Conservation (phyloP, 805 yeast species). For the Hanseniaspora nectarophila region DNA sequence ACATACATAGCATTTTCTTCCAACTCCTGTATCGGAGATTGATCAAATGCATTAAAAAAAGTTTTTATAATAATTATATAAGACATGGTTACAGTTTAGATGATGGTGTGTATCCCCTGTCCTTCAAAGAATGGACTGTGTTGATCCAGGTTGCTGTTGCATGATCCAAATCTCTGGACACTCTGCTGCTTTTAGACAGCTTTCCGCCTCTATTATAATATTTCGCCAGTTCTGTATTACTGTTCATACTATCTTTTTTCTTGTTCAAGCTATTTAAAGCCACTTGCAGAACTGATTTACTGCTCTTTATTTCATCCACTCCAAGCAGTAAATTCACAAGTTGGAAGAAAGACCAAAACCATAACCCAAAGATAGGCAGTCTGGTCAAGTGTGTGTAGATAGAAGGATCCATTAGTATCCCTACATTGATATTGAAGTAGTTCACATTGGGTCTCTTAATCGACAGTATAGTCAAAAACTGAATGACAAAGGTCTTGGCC, state of each 20-base stretch:
- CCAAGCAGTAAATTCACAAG: slow-evolving; percentile 59
- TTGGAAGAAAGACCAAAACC: slow-evolving; percentile 63
- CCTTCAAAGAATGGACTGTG: slow-evolving; percentile 51
- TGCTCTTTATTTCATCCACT: slow-evolving; percentile 59
- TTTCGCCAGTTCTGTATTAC: slow-evolving; percentile 47
- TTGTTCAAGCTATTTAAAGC: slow-evolving; percentile 41
- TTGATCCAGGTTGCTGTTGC: slow-evolving; percentile 69
- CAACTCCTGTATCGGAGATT: background rate
- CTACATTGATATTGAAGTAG: slow-evolving; percentile 66
- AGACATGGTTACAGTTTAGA: slow-evolving; percentile 8
- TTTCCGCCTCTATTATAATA: slow-evolving; percentile 53
- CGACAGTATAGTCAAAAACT: slow-evolving; percentile 53
- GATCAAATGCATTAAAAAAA: background rate
- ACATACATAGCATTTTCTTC: no score
- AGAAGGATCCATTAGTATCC: slow-evolving; percentile 73
- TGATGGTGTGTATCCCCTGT: slow-evolving; percentile 34
- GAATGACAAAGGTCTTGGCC: slow-evolving; percentile 71
- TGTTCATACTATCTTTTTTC: slow-evolving; percentile 24
- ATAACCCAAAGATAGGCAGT: slow-evolving; percentile 61
- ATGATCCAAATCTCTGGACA: slow-evolving; percentile 47
- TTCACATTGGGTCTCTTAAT: slow-evolving; percentile 53
- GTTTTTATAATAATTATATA: no score
- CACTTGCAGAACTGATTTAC: slow-evolving; percentile 51
- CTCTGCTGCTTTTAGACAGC: slow-evolving; percentile 42
- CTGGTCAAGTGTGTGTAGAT: slow-evolving; percentile 66